Evolutionary conservation across 129 eudicot species (phyloP).

Genomic region (Mikania micrantha): DNA sequence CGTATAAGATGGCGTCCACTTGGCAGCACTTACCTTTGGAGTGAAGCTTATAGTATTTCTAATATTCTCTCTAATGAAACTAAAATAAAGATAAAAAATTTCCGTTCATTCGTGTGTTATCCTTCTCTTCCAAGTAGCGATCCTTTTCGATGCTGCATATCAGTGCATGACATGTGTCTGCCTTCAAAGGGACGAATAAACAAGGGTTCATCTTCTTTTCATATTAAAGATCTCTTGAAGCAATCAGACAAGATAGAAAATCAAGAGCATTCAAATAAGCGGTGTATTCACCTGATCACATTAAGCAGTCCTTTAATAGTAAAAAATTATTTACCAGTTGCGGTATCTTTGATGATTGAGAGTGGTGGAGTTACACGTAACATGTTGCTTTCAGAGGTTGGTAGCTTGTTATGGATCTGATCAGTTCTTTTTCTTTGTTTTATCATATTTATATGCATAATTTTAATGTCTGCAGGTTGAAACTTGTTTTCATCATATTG

Average conservation of each 20-base stretch:
- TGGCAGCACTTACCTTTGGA: conserved; percentile 86
- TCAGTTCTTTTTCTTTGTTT: not conserved
- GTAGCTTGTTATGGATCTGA: conserved; percentile 6
- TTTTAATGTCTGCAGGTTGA: conserved; percentile 64
- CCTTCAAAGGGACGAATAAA: conserved; percentile 41
- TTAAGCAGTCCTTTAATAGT: conserved; percentile 69
- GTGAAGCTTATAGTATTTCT: conserved; percentile 87
- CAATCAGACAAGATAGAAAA: conserved; percentile 30
- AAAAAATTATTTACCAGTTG: conserved; percentile 65
- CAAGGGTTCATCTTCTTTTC: conserved; percentile 33
- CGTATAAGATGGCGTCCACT: conserved; percentile 94
- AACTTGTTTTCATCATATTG: conserved; percentile 75
- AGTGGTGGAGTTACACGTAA: conserved; percentile 75
- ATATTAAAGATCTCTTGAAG: conserved; percentile 21
- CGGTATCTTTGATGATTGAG: conserved; percentile 62
- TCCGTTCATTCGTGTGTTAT: conserved; percentile 87
- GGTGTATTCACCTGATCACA: conserved; percentile 58
- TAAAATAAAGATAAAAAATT: conserved; percentile 58
- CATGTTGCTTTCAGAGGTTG: conserved; percentile 67
- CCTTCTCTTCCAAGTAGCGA: conserved; percentile 96
- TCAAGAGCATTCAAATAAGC: conserved; percentile 40
- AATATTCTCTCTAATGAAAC: conserved; percentile 64
- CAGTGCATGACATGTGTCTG: conserved; percentile 62
- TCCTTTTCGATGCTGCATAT: conserved; percentile 87
- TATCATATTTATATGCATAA: conserved; percentile 52